phyloP scores from a whole-genome alignment of 345 rosid genomes.

The Salix purpurea region DNA sequence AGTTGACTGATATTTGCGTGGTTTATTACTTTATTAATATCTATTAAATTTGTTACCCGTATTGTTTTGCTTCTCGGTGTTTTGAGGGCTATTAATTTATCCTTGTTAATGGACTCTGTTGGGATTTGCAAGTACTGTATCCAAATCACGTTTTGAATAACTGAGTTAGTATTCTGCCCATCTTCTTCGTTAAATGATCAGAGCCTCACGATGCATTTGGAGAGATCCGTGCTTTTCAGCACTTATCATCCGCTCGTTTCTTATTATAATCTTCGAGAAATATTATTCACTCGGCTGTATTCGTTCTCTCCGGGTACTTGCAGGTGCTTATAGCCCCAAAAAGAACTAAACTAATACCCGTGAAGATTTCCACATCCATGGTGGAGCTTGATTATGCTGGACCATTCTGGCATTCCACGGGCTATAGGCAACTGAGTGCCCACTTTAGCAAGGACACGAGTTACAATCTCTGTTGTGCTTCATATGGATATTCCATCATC shows the following conservation, averaged over 20 bases:
- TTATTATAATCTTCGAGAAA: no score
- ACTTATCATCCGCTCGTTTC: no score
- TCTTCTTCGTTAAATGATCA: no score
- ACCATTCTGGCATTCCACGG: no score
- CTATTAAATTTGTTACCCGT: conserved; percentile 5
- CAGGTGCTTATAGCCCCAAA: background rate
- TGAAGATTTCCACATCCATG: background rate
- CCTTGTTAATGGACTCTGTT: background rate
- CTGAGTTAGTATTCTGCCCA: no score
- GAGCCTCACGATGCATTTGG: no score
- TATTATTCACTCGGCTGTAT: no score
- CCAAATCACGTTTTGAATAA: background rate
- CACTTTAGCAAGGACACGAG: background rate
- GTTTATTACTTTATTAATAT: conserved; percentile 6
- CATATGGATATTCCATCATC: no score
- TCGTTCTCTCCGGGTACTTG: no score
- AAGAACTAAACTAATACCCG: background rate
- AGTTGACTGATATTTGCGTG: conserved; percentile 6
- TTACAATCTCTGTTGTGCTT: background rate
- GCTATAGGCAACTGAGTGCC: background rate
- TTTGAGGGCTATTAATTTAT: conserved; percentile 4
- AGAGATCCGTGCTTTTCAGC: no score
- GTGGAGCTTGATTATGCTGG: background rate
- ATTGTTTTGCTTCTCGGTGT: background rate
- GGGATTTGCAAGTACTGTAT: background rate